Conservation (phyloP, 2,329 filamentous ascomycete species). For the Fusarium subtropicale region DNA sequence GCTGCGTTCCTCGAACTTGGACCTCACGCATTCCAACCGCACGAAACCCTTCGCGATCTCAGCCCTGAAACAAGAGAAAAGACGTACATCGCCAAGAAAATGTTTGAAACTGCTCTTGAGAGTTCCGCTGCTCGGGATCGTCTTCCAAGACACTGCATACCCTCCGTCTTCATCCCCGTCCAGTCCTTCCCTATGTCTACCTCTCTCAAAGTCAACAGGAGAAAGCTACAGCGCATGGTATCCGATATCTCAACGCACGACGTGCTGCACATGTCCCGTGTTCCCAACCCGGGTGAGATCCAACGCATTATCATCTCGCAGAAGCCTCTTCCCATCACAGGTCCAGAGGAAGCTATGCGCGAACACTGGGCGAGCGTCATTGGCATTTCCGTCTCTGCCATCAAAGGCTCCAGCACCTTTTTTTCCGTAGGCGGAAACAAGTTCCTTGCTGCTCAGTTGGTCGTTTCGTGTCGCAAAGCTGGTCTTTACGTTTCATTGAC, state of each 20-base stretch:
- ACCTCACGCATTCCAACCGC: conserved; percentile 52
- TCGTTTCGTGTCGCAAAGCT: conserved; percentile 58
- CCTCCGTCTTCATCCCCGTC: conserved; percentile 62
- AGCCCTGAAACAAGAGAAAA: conserved; percentile 57
- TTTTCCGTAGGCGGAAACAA: conserved; percentile 60
- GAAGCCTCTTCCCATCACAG: conserved; percentile 62
- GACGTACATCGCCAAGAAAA: conserved; percentile 57
- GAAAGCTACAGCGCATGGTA: conserved; percentile 60
- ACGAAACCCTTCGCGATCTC: conserved; percentile 55
- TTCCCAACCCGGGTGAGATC: conserved; percentile 53
- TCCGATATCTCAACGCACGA: conserved; percentile 57
- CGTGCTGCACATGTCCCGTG: conserved; percentile 56
- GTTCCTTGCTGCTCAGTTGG: conserved; percentile 58
- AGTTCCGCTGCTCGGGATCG: conserved; percentile 39
- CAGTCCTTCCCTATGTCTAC: conserved; percentile 61
- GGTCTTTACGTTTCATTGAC: conserved; percentile 56
- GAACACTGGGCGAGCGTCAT: conserved; percentile 61
- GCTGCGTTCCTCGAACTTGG: conserved; percentile 64
- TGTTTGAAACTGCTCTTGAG: conserved; percentile 57
- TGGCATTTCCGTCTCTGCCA: conserved; percentile 52
- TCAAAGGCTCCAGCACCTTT: conserved; percentile 59
- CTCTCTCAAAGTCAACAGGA: conserved; percentile 63
- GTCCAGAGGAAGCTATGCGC: conserved; percentile 61
- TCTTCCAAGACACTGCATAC: conserved; percentile 58
- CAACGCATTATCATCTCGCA: conserved; percentile 47